These are phyloP conservation scores for Jaltomata sinuosa DNA, from an alignment of 257 asterid species.

Conservation along the genomic window DNA sequence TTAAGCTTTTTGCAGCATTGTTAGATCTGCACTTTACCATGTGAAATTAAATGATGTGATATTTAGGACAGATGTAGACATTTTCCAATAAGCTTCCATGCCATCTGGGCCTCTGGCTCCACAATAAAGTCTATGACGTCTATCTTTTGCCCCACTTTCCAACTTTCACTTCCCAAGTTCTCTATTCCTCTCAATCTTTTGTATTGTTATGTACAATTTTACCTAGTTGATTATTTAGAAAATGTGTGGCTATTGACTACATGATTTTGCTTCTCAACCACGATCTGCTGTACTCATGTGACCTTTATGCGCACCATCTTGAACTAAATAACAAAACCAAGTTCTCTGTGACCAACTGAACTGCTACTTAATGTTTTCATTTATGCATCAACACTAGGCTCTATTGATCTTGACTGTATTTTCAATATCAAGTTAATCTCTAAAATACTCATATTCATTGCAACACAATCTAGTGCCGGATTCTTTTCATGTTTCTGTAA, in stretches of 20 bases:
- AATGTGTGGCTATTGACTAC: neutral
- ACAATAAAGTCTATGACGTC: neutral
- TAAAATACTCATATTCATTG: neutral
- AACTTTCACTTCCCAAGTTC: neutral
- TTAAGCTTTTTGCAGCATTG: neutral
- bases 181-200: neutral
- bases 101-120: neutral
- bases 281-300: neutral
- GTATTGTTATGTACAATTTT: neutral
- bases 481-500: neutral
- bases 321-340: neutral
- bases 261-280: neutral
- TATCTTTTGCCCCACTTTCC: constrained; percentile 1
- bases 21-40: neutral
- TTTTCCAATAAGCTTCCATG: neutral
- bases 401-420: neutral
- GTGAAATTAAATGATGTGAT: neutral
- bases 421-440: neutral
- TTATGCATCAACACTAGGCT: neutral
- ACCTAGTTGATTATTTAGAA: neutral
- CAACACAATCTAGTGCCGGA: neutral
- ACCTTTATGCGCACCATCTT: neutral
- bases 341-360: neutral
- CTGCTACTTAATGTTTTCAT: neutral
- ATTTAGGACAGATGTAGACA: neutral